Base-by-base conservation (phyloP, 2,329 filamentous ascomycete genomes). In the Pestalotiopsis sp. region DNA sequence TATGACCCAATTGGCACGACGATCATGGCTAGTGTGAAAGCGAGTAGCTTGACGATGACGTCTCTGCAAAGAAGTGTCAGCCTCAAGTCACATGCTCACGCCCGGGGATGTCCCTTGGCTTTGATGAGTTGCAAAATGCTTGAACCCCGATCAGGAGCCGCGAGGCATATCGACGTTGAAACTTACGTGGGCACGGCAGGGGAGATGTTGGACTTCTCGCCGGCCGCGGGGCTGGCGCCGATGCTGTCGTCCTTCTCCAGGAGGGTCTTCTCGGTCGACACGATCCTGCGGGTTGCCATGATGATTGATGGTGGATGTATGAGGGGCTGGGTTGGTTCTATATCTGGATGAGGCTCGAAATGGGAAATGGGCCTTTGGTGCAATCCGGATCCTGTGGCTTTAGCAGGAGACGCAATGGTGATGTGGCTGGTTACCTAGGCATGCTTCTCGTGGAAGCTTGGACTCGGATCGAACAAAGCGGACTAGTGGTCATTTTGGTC, bases 1-100 rank as follows among this genome's bases (percentile, higher is more conserved):
- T 98, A 99, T 57, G 92, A 94, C 55, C 93, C 91, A 74, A 99
- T 93, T 14, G 96, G 96, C 23, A 93, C 81, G 17, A 92, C 87
- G 69, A 98, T 87, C 95, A 99, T 98, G 77, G 94, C 95, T 52
- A 95, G 84, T 0, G 95, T 97, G 82, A 98, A 98, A 71, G 88
- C 91, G 17, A 98, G 86, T 23, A 99, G 90, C 83, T 98, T 99
- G 77, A 91, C 83, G 72, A 99, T 96, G 72, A 98, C 94, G 77
- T 92, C 86, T 68, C 94, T 94, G 67, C 12, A 23, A 62, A 36
- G 31, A 36, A 36, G 31, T 36, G 31, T 25, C 14, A 67, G 69
- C 66, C 58, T 52, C 45, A 70, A 36, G 31, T 36, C 31, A 36
- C 31, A 36, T 36, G 31, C 31, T 9, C 27, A 36, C 31, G 2